Evolutionary conservation across 2,329 filamentous ascomycete genomes (phyloP), one percentile per base, ranked within the genome.

Genomic region (Ophiocordyceps camponoti-rufipedis): DNA sequence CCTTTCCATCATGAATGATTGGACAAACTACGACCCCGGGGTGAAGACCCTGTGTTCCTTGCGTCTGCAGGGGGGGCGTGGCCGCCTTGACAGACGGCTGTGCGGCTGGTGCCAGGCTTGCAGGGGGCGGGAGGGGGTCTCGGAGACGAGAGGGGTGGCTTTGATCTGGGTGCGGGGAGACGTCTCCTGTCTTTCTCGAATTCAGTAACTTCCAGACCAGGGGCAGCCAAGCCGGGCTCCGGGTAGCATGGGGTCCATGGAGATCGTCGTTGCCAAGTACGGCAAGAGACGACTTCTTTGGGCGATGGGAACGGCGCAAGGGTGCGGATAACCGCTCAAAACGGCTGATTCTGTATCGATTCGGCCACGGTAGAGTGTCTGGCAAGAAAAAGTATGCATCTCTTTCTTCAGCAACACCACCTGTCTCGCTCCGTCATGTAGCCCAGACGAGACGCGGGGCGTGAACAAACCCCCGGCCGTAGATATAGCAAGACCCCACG

Each of bases 1-100:
- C 63, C 62, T 5, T 14, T 23, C 23, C 9, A 71, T 61, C 69
- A 67, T 54, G 64, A 63, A 69, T 74, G 70, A 75, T 74, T 75
- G 71, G 71, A 64, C 53, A 53, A 41, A 53, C 14, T 16, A 14
- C 23, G 35, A 38, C 16, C 35, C 45, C 44, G 46, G 48, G 50
- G 56, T 13, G 13, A 31, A 56, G 50, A 54, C 56, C 56, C 55
- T 59, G 53, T 61, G 60, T 57, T 51, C 55, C 50, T 52, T 47
- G 49, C 46, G 47, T 51, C 49, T 54, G 54, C 48, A 54, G 55
- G 51, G 53, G 52, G 48, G 46, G 35, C 16, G 35, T 38, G 14
- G 35, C n/a, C 14, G 14, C 14, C n/a, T n/a, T 38, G 32, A 35
- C 49, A 53, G 48, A 49, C 49, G 43, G 29, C 45, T 35, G 48